phyloP scores from a whole-genome alignment of 2,329 filamentous ascomycete genomes.

The Neurospora sp. region DNA sequence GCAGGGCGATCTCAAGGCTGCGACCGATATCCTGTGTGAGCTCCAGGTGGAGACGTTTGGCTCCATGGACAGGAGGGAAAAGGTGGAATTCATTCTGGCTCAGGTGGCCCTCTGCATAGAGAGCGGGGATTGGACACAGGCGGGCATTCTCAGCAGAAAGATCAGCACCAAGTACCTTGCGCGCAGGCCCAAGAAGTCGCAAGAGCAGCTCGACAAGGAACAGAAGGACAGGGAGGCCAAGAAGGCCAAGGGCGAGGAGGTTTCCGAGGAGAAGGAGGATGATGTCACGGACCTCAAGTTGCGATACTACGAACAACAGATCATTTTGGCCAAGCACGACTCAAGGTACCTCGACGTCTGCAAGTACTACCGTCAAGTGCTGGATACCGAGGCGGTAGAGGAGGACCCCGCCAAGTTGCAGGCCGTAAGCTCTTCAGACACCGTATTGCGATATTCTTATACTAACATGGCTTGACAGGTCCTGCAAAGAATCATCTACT shows the following conservation, averaged over 20 bases:
- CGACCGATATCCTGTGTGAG: constrained; percentile 89
- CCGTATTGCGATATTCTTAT: not conserved
- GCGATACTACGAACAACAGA: constrained; percentile 94
- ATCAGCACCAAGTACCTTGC: constrained; percentile 90
- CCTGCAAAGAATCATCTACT: constrained; percentile 93
- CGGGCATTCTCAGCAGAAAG: constrained; percentile 86
- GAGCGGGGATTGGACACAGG: constrained; percentile 92
- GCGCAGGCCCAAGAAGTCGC: constrained; percentile 81
- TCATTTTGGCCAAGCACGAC: constrained; percentile 89
- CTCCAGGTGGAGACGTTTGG: constrained; percentile 98
- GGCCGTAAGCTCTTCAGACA: constrained; percentile 49
- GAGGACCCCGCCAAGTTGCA: constrained; percentile 77
- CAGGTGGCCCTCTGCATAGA: constrained; percentile 94
- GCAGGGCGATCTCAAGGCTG: constrained; percentile 83
- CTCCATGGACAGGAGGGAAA: constrained; percentile 93
- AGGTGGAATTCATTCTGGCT: constrained; percentile 96
- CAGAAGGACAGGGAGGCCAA: constrained; percentile 81
- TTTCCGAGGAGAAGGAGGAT: constrained; percentile 67
- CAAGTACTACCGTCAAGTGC: constrained; percentile 94
- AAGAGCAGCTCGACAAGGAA: constrained; percentile 84
- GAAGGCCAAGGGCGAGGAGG: constrained; percentile 68
- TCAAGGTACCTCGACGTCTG: constrained; percentile 95
- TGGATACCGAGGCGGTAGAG: constrained; percentile 93
- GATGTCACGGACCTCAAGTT: constrained; percentile 96
- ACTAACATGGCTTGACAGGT: constrained; percentile 42